Percentiles rank a stretch among this genome's conserved stretches.
These are phyloP conservation scores for Monilinia polystroma DNA, from an alignment of 2,329 filamentous ascomycete genomes.

Conservation along the genomic window DNA sequence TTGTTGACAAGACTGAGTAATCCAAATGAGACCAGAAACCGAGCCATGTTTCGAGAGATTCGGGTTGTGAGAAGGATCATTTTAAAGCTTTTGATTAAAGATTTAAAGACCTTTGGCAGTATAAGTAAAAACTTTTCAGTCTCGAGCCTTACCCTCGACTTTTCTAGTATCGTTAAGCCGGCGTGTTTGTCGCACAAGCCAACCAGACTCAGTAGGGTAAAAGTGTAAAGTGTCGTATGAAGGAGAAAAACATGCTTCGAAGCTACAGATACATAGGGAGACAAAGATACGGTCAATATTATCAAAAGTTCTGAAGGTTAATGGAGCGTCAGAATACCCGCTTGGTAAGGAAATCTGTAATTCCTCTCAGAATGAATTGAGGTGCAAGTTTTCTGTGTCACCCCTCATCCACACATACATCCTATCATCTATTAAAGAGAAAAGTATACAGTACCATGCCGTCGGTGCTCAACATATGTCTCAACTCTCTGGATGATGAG, in stretches of 20 bases:
- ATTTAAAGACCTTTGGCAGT: neutral
- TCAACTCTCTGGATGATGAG: neutral
- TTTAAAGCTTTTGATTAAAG: neutral
- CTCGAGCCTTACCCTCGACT: neutral
- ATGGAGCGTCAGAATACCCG: neutral
- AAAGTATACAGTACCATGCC: neutral
- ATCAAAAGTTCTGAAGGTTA: neutral
- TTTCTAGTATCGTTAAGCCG: neutral
- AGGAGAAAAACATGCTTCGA: neutral
- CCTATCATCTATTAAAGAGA: neutral
- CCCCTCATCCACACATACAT: neutral
- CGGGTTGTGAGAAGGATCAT: neutral
- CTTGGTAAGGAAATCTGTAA: neutral
- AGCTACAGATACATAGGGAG: neutral
- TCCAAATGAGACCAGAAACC: constrained; percentile 6
- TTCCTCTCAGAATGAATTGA: neutral
- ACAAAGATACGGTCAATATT: neutral
- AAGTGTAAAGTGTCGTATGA: neutral
- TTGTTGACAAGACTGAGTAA: constrained; percentile 1
- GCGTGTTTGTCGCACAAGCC: constrained; percentile 2
- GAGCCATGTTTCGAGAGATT: neutral
- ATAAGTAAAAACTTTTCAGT: neutral
- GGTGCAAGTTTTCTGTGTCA: neutral
- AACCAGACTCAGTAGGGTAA: neutral
- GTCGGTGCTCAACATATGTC: constrained; percentile 6